These are phyloP conservation scores for Hondaea fermentalgiana DNA, from an alignment of 108 stramenopile species.

Conservation along the genomic window DNA sequence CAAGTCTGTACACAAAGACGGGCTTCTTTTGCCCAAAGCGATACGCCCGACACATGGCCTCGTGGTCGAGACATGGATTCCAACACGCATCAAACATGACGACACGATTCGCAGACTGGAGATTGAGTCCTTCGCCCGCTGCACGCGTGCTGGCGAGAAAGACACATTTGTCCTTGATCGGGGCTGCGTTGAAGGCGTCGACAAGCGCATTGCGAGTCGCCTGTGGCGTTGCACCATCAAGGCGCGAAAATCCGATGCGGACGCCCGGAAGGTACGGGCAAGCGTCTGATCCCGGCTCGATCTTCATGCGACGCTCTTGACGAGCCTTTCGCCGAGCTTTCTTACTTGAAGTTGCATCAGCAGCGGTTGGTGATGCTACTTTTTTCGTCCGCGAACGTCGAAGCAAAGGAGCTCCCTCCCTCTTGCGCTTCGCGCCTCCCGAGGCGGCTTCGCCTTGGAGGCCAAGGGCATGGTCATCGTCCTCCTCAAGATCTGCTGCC, in stretches of 20 bases:
- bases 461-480: too few species aligned
- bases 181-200: not conserved
- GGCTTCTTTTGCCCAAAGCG: constrained; percentile 44
- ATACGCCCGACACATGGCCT: constrained; percentile 52
- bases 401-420: too few species aligned
- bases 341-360: too few species aligned
- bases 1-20: constrained; percentile 47
- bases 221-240: not conserved
- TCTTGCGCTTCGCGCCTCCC: too few species aligned
- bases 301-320: not conserved
- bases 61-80: constrained; percentile 21
- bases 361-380: too few species aligned
- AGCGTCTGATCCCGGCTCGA: not conserved
- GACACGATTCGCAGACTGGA: not conserved
- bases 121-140: constrained; percentile 21
- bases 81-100: constrained; percentile 25
- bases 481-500: too few species aligned
- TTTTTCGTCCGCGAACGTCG: too few species aligned
- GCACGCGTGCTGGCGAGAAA: not conserved
- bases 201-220: not conserved
- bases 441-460: too few species aligned
- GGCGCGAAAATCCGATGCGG: not conserved
- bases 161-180: not conserved
- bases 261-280: not conserved
- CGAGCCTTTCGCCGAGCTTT: not conserved